These are phyloP conservation scores for Trypanosomatidae sp. DNA, from an alignment of 208 protist species.

Conservation along the genomic window DNA sequence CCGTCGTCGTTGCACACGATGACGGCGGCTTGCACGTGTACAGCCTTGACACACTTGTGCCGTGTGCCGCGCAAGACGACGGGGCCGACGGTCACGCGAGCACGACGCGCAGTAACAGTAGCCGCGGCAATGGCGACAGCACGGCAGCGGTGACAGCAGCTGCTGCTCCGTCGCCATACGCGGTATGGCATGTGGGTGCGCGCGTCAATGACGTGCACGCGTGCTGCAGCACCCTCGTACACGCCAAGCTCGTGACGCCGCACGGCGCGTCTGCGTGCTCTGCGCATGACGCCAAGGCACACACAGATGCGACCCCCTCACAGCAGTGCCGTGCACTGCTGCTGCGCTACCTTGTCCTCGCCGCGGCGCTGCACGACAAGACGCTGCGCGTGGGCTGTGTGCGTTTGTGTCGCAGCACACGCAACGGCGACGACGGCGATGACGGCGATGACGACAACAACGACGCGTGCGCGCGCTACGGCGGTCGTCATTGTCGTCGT, in stretches of 20 bases:
- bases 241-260: conserved; percentile 13
- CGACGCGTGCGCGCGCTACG: no score
- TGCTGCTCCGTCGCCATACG: conserved; percentile 15
- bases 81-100: conserved; percentile 1
- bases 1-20: conserved; percentile 63
- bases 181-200: conserved; percentile 35
- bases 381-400: conserved; percentile 42
- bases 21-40: conserved; percentile 39
- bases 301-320: no score
- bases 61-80: conserved; percentile 5
- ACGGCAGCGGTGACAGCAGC: conserved; percentile 6
- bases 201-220: conserved; percentile 69
- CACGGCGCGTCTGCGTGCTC: no score
- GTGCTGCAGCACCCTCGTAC: conserved; percentile 40
- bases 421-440: no score
- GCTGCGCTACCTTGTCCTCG: conserved; percentile 40
- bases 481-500: no score
- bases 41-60: conserved; percentile 24
- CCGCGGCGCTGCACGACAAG: conserved; percentile 58
- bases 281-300: neutral
- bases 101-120: neutral
- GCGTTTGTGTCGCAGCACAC: conserved; percentile 3
- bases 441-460: no score
- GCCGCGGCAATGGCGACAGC: neutral
- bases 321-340: conserved; percentile 21